Conservation (phyloP, 1,284 basidiomycete genomes). For the Apiotrichum gracile region DNA sequence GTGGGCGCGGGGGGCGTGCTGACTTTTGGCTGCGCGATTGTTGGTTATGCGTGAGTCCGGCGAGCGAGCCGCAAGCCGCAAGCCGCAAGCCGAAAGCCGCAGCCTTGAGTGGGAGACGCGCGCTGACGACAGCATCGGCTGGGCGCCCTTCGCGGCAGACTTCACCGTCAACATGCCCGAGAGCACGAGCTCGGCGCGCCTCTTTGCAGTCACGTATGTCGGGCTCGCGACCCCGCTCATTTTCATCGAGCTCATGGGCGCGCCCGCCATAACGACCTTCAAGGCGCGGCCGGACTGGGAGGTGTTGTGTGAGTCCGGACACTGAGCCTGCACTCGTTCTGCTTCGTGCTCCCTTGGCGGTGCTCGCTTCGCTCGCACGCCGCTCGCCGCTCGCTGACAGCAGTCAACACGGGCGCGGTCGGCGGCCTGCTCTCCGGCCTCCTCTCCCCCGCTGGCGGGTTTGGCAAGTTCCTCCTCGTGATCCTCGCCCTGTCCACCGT, state of each 20-base stretch:
- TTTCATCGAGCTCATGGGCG: slow-evolving; percentile 49
- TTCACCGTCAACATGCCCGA: too few relatives aligned
- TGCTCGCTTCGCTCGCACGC: too few relatives aligned
- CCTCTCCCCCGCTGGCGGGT: slow-evolving; percentile 29
- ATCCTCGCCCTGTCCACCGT: background rate
- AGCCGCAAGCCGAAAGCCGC: too few relatives aligned
- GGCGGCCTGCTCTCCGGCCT: slow-evolving; percentile 36
- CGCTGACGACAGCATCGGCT: too few relatives aligned
- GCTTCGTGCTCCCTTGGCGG: too few relatives aligned
- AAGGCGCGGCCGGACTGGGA: slow-evolving; percentile 1
- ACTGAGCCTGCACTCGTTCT: too few relatives aligned
- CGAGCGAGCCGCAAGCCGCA: too few relatives aligned
- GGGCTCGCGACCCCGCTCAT: slow-evolving; percentile 47
- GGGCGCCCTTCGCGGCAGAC: too few relatives aligned
- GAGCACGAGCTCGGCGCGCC: slow-evolving; percentile 22
- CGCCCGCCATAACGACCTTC: slow-evolving; percentile 30
- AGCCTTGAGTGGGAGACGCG: too few relatives aligned
- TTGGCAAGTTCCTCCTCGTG: slow-evolving; percentile 37
- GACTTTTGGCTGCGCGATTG: slow-evolving; percentile 26
- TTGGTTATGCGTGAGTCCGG: slow-evolving; percentile 12
- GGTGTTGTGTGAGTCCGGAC: background rate
- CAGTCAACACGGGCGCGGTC: slow-evolving; percentile 11
- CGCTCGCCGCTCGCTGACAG: too few relatives aligned
- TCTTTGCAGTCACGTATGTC: slow-evolving; percentile 44
- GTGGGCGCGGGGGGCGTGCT: slow-evolving; percentile 31